Evolutionary conservation across 2,329 filamentous ascomycete genomes (phyloP).

Genomic region (Rasamsonia emersonii): DNA sequence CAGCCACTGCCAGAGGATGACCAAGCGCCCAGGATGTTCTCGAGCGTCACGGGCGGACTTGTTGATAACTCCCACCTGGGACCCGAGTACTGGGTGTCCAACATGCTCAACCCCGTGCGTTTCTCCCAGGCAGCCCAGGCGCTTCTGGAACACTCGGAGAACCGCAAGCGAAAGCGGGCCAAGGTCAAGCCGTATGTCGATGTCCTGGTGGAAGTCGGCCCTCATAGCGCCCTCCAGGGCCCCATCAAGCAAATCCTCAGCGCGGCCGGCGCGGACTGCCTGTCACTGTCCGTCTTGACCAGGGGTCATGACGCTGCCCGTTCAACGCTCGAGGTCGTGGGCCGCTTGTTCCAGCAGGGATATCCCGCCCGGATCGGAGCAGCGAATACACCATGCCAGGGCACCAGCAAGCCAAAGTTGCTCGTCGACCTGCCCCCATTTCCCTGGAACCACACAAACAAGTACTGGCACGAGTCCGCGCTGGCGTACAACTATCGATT

Average conservation of each 20-base stretch:
- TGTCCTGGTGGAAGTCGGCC: conserved; percentile 26
- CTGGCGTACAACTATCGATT: not conserved
- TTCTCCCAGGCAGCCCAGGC: conserved; percentile 9
- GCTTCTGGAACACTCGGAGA: conserved; percentile 2
- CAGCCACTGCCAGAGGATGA: not conserved
- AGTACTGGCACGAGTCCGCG: not conserved
- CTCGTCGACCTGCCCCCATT: not conserved
- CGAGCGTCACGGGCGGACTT: not conserved
- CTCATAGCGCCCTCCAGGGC: conserved; percentile 25
- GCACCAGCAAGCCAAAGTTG: not conserved
- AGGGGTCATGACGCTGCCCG: not conserved
- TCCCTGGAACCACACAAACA: not conserved
- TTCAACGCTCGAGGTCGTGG: not conserved
- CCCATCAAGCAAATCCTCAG: conserved; percentile 20
- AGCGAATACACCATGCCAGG: too few species aligned
- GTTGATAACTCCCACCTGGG: not conserved
- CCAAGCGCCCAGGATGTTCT: not conserved
- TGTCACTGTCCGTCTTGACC: conserved; percentile 4
- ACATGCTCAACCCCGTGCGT: conserved; percentile 12
- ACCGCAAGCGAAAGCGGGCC: conserved; percentile 6
- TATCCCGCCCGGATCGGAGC: not conserved
- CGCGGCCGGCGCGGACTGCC: conserved; percentile 11
- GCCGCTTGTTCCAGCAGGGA: not conserved
- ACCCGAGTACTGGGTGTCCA: conserved; percentile 15
- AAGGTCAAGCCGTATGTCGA: not conserved